Conservation (phyloP, 441 rosid species). For the Gossypium lobatum region DNA sequence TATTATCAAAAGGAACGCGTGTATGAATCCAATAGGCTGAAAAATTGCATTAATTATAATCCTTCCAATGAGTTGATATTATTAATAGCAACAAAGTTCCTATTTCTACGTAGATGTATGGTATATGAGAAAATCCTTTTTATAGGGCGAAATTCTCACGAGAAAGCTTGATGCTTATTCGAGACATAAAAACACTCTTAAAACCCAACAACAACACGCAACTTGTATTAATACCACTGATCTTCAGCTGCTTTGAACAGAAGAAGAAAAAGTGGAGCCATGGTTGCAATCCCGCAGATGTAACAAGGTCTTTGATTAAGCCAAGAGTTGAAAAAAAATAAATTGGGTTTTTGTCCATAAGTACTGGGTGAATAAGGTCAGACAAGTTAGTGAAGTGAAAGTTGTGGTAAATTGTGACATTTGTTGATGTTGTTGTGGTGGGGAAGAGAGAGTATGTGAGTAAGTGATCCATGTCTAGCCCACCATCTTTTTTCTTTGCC, state of each 20-base stretch:
- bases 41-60: neutral
- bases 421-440: neutral
- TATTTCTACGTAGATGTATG: neutral
- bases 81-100: neutral
- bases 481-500: conserved; percentile 15
- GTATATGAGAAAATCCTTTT: neutral
- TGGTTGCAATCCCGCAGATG: neutral
- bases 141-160: neutral
- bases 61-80: neutral
- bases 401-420: neutral
- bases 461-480: conserved; percentile 15
- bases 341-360: neutral
- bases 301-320: neutral
- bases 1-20: neutral
- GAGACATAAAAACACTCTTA: neutral
- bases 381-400: neutral
- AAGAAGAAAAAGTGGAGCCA: neutral
- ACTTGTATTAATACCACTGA: neutral
- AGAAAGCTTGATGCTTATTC: neutral
- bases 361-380: neutral
- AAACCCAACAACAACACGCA: neutral
- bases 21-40: neutral
- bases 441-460: neutral
- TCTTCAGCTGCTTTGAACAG: neutral
- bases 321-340: neutral